These are phyloP conservation scores for Ophiostoma novo-ulmi DNA, from an alignment of 2,329 filamentous ascomycete species.

Conservation along the genomic window DNA sequence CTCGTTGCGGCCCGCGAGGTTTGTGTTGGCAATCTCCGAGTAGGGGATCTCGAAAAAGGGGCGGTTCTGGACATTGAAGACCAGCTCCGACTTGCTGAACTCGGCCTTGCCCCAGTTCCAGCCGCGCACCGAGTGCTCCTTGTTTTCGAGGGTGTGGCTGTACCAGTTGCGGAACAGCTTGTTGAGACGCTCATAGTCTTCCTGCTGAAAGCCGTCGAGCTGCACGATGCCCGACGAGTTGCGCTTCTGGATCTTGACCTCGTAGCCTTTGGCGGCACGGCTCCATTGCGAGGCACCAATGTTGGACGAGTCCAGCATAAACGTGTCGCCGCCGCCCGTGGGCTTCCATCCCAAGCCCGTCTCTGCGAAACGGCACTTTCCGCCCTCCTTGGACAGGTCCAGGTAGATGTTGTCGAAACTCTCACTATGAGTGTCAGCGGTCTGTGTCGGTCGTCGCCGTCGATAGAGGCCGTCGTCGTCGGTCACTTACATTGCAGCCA, in stretches of 20 bases:
- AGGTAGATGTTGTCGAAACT: slow-evolving; percentile 97
- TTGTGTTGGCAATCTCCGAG: slow-evolving; percentile 95
- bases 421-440: slow-evolving; percentile 51
- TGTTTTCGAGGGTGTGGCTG: slow-evolving; percentile 83
- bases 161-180: slow-evolving; percentile 99
- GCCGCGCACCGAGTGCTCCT: slow-evolving; percentile 88
- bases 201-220: slow-evolving; percentile 89
- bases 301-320: slow-evolving; percentile 83
- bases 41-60: slow-evolving; percentile 97
- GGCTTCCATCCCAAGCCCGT: slow-evolving; percentile 95
- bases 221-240: slow-evolving; percentile 81
- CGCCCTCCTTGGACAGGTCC: slow-evolving; percentile 85
- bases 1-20: slow-evolving; percentile 94
- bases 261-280: slow-evolving; percentile 83
- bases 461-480: not conserved
- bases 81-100: slow-evolving; percentile 88
- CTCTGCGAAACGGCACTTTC: slow-evolving; percentile 92
- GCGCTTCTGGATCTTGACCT: slow-evolving; percentile 84
- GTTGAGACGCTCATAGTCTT: slow-evolving; percentile 84
- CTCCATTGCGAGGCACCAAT: slow-evolving; percentile 91
- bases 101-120: slow-evolving; percentile 99
- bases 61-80: slow-evolving; percentile 94
- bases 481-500: slow-evolving; percentile 8
- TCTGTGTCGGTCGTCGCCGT: not conserved
- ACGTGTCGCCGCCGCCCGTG: slow-evolving; percentile 77